A percentile compares a stretch with the other conserved stretches of the same genome.
Conservation (phyloP, 2,329 filamentous ascomycete species). For the Sporothrix pallida region DNA sequence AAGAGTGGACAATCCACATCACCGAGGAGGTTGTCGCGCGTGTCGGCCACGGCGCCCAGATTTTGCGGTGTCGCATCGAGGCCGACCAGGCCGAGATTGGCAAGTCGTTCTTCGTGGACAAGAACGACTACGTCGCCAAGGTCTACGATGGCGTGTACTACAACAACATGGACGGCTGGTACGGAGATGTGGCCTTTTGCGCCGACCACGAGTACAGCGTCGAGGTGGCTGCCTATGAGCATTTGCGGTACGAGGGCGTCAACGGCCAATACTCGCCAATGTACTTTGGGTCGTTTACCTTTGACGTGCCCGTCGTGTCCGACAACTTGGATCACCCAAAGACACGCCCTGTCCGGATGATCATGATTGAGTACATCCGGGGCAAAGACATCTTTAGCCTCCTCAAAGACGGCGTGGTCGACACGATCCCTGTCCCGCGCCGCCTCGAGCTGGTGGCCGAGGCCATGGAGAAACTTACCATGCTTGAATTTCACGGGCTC, state of each 20-base stretch:
- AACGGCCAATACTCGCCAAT: background rate
- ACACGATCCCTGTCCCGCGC: background rate
- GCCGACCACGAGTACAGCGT: background rate
- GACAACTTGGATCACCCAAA: background rate
- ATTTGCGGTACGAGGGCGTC: background rate
- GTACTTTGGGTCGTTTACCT: background rate
- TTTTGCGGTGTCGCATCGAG: conserved; percentile 3
- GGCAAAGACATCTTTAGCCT: background rate
- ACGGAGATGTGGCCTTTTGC: background rate
- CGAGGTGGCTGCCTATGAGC: background rate
- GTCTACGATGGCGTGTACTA: background rate
- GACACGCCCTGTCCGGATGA: background rate
- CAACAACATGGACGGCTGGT: background rate
- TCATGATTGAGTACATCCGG: background rate
- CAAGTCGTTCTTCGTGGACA: background rate
- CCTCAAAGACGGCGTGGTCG: background rate
- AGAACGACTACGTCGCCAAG: background rate
- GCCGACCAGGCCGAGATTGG: background rate
- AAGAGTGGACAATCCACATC: background rate
- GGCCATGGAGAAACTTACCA: background rate
- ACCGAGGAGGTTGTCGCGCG: background rate
- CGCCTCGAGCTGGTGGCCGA: conserved; percentile 1
- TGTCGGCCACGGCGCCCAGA: background rate
- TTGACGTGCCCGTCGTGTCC: background rate
- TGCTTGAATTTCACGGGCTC: background rate